Base-by-base conservation (phyloP, 1,284 basidiomycete species). In the Cryptococcus sp. region DNA sequence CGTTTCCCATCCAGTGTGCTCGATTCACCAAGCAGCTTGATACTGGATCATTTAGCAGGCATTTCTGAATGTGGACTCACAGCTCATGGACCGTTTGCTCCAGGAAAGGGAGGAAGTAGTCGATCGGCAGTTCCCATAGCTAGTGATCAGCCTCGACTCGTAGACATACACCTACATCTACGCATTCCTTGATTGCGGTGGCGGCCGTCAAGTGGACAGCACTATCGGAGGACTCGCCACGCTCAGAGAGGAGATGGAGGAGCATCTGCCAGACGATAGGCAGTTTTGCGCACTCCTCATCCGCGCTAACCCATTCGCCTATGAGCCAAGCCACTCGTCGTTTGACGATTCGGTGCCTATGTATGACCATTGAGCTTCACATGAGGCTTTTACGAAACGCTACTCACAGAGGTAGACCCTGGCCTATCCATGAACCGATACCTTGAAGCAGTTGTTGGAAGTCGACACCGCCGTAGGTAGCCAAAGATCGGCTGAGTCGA, bases 291-390 rank as follows among this genome's bases (percentile, higher is more conserved):
- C 85, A 86, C 61, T 84, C 83, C 54, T 90, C 87, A 5, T 80
- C 76, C 0, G 76, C 72, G 3, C 83, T 81, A 23, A 90, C 83
- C 87, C 89, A 91, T 81, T 88, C 89, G 15, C 91, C 91, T 46
- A 95, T 84, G 6, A 93, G 78, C 91, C 91, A 93, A 0, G 91
- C 91, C 61, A 94, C 88, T 45, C 92, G 85, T 20, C 91, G 85
- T 77, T 94, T 93, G 60, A 94, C 84, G 49, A 94, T 89, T 0
- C 90, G 88, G 69, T 88, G 91, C 56, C 90, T 93, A 62, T 15
- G 35, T 27, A 51, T 69, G 27, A 66, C 60, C 53, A 41, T 31
- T 17, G 31, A 2, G 20, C 19, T 23, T 23, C 11, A 39, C 10
- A 4, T 4, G 15, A 22, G 16, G 23, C 5, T 44, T 44, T 16